Base-by-base conservation (phyloP, 2,329 filamentous ascomycete genomes). In the Pseudogymnoascus sp. region DNA sequence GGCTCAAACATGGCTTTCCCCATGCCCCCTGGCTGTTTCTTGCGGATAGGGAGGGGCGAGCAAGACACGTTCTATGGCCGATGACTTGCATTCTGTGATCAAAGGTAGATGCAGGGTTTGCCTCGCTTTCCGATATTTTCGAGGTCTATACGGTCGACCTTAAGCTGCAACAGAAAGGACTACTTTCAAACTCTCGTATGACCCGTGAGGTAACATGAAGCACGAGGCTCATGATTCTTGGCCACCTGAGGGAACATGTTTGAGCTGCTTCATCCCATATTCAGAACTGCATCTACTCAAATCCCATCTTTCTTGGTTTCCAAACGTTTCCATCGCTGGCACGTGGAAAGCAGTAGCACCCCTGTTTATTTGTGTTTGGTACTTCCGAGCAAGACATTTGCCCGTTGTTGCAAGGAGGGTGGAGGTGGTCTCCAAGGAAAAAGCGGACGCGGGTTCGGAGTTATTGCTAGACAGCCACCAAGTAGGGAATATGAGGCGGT, bases 31-130 rank as follows among this genome's bases (percentile, higher is more conserved):
- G 26, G 26, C 26, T 52, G 45, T 31, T 31, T 52, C 23, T 52
- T 19, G 45, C 26, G 26, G 26, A 31, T 52, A 31, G n/a, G 5
- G n/a, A 29, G 45, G 23, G 26, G 7, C 26, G 31, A 31, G 45
- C 45, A 52, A 52, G 45, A 52, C 45, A 52, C n/a, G 45, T 52
- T 52, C 45, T 52, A 26, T 33, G 26, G 45, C 45, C 45, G n/a
- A 52, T 52, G 45, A 52, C 45, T 52, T 52, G 45, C 45, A 33
- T 52, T 52, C 26, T 31, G 45, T 52, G 26, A 33, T 52, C 26
- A 14, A 19, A 52, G 45, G n/a, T 33, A 52, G 45, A 12, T 52
- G 45, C 45, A 52, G 45, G 45, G 45, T 52, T 31, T 14, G n/a
- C 11, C 45, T 52, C 26, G 26, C 45, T 19, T 8, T 33, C 26